phyloP scores from a whole-genome alignment of 352 stramenopile species.

The Halophytophthora batemanensis region DNA sequence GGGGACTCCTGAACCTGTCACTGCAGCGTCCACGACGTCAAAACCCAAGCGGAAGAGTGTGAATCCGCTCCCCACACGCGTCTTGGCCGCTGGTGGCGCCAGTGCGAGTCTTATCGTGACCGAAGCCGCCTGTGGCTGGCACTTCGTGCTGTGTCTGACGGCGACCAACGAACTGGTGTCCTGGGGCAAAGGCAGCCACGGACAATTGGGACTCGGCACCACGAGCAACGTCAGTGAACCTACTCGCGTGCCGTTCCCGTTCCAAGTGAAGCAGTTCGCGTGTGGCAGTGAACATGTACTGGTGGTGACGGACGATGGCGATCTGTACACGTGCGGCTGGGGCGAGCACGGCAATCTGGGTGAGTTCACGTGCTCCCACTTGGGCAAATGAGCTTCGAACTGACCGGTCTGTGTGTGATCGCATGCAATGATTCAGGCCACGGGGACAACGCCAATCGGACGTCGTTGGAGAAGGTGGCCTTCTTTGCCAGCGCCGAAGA shows the following conservation, averaged over 20 bases:
- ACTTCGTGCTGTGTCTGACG: constrained; percentile 64
- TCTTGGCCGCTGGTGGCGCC: constrained; percentile 14
- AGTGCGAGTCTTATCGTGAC: constrained; percentile 14
- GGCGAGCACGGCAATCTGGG: constrained; percentile 83
- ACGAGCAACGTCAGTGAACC: constrained; percentile 20
- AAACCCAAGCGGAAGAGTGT: constrained; percentile 18
- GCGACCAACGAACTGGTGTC: constrained; percentile 29
- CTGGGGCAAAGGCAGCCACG: constrained; percentile 79
- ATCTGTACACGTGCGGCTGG: constrained; percentile 80
- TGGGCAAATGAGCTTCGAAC: neutral
- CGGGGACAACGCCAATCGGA: constrained; percentile 41
- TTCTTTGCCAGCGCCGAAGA: constrained; percentile 41
- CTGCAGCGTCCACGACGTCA: neutral
- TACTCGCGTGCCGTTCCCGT: constrained; percentile 25
- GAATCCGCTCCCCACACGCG: constrained; percentile 22
- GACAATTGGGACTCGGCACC: constrained; percentile 50
- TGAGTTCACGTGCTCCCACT: constrained; percentile 21
- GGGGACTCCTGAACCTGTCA: constrained; percentile 19
- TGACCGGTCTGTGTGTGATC: neutral
- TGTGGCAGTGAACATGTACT: constrained; percentile 78
- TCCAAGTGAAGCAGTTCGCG: constrained; percentile 37
- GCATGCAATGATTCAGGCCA: constrained; percentile 55
- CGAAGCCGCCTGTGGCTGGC: constrained; percentile 69
- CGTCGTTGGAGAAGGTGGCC: constrained; percentile 32
- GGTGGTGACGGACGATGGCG: constrained; percentile 41